A percentile compares a stretch with the other conserved stretches of the same genome.
These are phyloP conservation scores for Scheffersomyces parashehatae DNA, from an alignment of 1,139 yeast species.

Conservation along the genomic window DNA sequence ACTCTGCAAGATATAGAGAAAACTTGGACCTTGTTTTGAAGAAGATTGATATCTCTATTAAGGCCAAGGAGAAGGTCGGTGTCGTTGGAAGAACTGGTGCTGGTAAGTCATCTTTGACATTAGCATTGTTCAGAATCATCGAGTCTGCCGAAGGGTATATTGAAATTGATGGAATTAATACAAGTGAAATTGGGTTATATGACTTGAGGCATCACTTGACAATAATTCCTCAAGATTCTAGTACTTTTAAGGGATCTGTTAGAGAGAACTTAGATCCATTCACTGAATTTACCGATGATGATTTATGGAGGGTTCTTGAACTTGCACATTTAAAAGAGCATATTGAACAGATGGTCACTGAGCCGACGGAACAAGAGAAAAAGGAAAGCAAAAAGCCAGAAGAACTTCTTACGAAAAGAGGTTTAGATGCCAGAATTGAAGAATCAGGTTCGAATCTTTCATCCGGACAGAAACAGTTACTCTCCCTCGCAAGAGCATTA, in stretches of 20 bases:
- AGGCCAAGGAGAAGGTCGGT: conserved; percentile 28
- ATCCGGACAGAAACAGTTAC: conserved; percentile 23
- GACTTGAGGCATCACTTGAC: conserved; percentile 30
- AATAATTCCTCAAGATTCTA: conserved; percentile 35
- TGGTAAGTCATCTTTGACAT: conserved; percentile 31
- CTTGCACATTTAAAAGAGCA: conserved; percentile 31
- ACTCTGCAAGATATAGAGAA: conserved; percentile 27
- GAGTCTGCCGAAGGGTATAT: conserved; percentile 29
- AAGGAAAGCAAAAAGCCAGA: conserved; percentile 15
- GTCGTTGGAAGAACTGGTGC: conserved; percentile 37
- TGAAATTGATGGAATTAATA: conserved; percentile 26
- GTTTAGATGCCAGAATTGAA: conserved; percentile 18
- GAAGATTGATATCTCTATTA: conserved; percentile 21
- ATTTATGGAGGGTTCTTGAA: conserved; percentile 29
- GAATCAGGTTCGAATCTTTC: conserved; percentile 23
- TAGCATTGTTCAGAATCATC: conserved; percentile 31
- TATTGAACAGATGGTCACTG: conserved; percentile 27
- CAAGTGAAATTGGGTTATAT: conserved; percentile 25
- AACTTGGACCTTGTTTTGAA: conserved; percentile 28
- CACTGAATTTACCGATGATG: conserved; percentile 21
- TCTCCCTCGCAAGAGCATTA: conserved; percentile 23
- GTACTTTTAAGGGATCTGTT: conserved; percentile 30
- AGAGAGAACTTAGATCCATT: conserved; percentile 33
- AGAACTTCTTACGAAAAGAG: conserved; percentile 11
- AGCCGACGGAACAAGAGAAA: conserved; percentile 19